A percentile compares a stretch with the other conserved stretches of the same genome.
Evolutionary conservation across 2,329 filamentous ascomycete genomes (phyloP).

Genomic region (Fusarium luffae): DNA sequence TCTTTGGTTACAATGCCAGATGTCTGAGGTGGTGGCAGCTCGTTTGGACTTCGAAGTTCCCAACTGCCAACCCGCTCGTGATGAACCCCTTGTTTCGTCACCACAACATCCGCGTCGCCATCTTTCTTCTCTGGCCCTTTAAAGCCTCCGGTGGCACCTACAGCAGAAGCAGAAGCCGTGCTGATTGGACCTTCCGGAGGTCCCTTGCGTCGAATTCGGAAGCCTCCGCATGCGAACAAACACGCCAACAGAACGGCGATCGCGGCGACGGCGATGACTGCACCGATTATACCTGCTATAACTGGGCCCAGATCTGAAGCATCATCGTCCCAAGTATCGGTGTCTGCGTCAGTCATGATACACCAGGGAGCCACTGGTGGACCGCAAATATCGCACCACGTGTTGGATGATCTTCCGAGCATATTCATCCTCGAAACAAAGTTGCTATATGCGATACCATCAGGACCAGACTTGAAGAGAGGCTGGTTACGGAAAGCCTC

Average conservation of each 20-base stretch:
- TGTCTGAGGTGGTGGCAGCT: conserved; percentile 15
- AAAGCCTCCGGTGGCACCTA: conserved; percentile 54
- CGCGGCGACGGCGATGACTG: conserved; percentile 53
- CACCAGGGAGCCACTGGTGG: conserved; percentile 54
- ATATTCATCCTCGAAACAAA: conserved; percentile 54
- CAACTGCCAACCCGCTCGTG: conserved; percentile 63
- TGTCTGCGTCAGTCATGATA: neutral
- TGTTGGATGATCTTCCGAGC: conserved; percentile 49
- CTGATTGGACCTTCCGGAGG: conserved; percentile 8
- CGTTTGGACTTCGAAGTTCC: conserved; percentile 53
- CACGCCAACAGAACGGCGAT: conserved; percentile 49
- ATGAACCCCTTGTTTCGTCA: conserved; percentile 53
- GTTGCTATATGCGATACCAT: conserved; percentile 52
- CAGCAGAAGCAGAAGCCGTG: conserved; percentile 30
- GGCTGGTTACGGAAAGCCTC: conserved; percentile 52
- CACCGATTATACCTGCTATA: conserved; percentile 61
- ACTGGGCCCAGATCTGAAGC: conserved; percentile 48
- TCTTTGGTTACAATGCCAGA: conserved; percentile 44
- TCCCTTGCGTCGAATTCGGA: conserved; percentile 46
- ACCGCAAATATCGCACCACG: conserved; percentile 60
- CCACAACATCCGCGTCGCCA: conserved; percentile 56
- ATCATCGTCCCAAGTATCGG: neutral
- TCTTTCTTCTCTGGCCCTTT: conserved; percentile 58
- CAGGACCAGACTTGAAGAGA: conserved; percentile 54
- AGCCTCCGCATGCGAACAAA: conserved; percentile 50